phyloP scores from a whole-genome alignment of 2,329 filamentous ascomycete genomes.

The Talaromyces sp. region DNA sequence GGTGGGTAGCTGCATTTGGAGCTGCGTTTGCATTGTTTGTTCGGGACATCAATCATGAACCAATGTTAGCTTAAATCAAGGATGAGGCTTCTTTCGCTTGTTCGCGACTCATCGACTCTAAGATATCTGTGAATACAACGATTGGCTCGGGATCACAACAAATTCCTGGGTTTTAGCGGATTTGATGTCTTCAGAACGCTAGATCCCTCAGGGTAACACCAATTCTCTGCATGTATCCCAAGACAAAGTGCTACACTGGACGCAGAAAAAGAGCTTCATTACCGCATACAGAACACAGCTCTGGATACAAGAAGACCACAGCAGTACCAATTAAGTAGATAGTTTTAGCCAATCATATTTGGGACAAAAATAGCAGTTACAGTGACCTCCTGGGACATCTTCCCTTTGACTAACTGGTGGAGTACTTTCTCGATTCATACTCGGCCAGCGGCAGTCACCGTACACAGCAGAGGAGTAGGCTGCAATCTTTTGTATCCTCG shows the following conservation, averaged over 20 bases:
- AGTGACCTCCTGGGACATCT: neutral
- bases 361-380: neutral
- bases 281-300: neutral
- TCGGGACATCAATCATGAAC: neutral
- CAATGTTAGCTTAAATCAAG: neutral
- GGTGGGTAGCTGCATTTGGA: neutral
- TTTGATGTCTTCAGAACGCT: neutral
- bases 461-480: too few species aligned
- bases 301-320: neutral
- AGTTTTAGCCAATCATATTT: neutral
- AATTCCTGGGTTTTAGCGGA: neutral
- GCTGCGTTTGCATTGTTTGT: constrained; percentile 1
- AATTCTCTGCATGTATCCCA: neutral
- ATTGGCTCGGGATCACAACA: neutral
- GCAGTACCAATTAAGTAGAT: neutral
- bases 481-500: neutral
- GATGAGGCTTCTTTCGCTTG: neutral
- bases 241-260: neutral
- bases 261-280: too few species aligned
- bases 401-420: neutral
- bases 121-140: neutral
- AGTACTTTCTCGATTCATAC: neutral
- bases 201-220: neutral
- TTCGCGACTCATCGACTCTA: neutral
- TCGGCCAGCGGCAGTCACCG: too few species aligned